Evolutionary conservation across 345 rosid species (phyloP).

Genomic region (Citrus trifoliata): DNA sequence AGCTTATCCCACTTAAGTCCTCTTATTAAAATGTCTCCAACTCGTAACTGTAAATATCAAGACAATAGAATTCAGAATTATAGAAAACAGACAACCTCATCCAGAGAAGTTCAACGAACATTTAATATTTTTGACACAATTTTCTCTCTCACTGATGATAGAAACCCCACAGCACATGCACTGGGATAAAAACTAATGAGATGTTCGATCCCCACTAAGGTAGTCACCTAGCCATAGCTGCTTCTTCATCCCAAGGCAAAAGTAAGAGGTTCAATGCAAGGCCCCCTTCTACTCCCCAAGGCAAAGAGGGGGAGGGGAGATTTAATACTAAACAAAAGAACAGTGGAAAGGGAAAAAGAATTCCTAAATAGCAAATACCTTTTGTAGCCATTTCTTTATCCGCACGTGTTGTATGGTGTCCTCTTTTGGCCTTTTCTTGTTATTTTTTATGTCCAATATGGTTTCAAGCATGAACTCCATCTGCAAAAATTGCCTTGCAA

Average conservation of each 20-base stretch:
- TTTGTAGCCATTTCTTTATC: conserved; percentile 93
- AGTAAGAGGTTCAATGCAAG: background rate
- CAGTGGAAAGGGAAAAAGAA: background rate
- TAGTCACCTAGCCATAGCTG: background rate
- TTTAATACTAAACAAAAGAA: background rate
- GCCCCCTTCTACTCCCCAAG: background rate
- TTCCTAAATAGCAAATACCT: conserved; percentile 38
- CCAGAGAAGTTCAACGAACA: background rate
- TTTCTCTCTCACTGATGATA: background rate
- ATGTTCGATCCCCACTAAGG: background rate
- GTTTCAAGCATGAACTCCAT: conserved; percentile 98
- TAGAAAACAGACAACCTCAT: background rate
- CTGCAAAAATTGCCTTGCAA: conserved; percentile 35
- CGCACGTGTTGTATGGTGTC: conserved; percentile 63
- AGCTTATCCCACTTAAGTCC: conserved; percentile 91
- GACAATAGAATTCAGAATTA: background rate
- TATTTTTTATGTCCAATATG: conserved; percentile 86
- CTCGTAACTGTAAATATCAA: conserved; percentile 50
- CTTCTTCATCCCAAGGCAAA: background rate
- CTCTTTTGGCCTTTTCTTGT: conserved; percentile 72
- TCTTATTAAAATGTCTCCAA: conserved; percentile 61
- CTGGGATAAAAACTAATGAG: background rate
- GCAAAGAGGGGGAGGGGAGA: background rate
- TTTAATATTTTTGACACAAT: background rate
- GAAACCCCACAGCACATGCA: background rate